phyloP scores from a whole-genome alignment of 2,329 filamentous ascomycete species.

The Pestalotiopsis sp. region DNA sequence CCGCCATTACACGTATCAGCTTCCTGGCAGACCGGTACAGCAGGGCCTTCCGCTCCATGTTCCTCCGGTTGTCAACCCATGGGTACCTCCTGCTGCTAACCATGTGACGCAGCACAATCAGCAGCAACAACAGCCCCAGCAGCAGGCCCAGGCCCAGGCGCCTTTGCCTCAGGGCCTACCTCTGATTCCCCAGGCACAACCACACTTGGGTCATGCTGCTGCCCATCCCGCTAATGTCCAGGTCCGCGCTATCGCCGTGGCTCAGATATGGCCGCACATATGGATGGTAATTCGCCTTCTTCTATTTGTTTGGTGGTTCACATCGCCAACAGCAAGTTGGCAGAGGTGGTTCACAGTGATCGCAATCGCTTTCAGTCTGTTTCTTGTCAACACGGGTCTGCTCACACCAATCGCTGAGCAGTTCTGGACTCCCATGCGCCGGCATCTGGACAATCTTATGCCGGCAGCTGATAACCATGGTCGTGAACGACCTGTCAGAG shows the following conservation, averaged over 20 bases:
- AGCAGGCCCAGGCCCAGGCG: conserved; percentile 21
- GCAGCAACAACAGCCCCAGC: conserved; percentile 7
- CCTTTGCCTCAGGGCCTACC: conserved; percentile 29
- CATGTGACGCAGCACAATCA: conserved; percentile 8
- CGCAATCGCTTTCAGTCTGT: conserved; percentile 54
- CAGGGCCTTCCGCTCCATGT: neutral
- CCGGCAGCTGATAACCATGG: conserved; percentile 46
- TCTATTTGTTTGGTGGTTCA: conserved; percentile 68
- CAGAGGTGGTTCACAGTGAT: conserved; percentile 59
- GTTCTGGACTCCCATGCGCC: conserved; percentile 57
- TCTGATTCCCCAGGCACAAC: conserved; percentile 27
- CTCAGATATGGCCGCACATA: conserved; percentile 59
- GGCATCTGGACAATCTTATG: conserved; percentile 61
- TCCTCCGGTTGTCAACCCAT: neutral
- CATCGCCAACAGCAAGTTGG: conserved; percentile 59
- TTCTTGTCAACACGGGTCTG: conserved; percentile 61
- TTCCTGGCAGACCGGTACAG: neutral
- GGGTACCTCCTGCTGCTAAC: conserved; percentile 8
- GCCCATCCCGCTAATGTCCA: conserved; percentile 30
- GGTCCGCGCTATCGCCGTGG: conserved; percentile 36
- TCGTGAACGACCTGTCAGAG: conserved; percentile 26
- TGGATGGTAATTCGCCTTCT: conserved; percentile 62
- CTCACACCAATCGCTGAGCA: conserved; percentile 58
- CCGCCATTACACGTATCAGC: neutral
- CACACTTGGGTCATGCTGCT: conserved; percentile 28